Evolutionary conservation across 306 rosid species (phyloP).

Genomic region (Phaseolus lunatus): DNA sequence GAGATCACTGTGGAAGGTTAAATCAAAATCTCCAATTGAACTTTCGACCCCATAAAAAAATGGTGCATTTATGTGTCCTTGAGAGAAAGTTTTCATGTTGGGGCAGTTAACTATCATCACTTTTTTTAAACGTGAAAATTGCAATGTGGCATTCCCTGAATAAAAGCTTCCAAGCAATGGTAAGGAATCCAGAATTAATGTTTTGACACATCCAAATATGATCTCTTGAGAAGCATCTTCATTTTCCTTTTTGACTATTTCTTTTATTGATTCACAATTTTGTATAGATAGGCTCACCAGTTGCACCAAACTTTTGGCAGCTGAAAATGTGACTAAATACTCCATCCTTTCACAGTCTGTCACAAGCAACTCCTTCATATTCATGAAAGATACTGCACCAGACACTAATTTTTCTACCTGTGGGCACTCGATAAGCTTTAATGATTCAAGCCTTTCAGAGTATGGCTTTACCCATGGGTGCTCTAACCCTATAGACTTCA

Average conservation of each 20-base stretch:
- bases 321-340: conserved; percentile 26
- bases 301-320: conserved; percentile 29
- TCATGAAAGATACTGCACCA: background rate
- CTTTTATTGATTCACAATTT: conserved; percentile 3
- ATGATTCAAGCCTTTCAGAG: background rate
- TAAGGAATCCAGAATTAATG: background rate
- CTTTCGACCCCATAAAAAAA: background rate
- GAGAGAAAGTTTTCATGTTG: conserved; percentile 4
- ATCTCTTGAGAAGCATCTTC: conserved; percentile 4
- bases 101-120: background rate
- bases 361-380: background rate
- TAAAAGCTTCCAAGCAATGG: conserved; percentile 8
- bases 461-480: background rate
- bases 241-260: background rate
- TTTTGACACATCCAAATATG: background rate
- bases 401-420: background rate
- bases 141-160: conserved; percentile 22
- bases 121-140: background rate
- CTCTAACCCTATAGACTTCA: conserved; percentile 10
- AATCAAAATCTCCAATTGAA: background rate
- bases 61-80: background rate
- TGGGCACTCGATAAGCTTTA: background rate
- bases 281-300: background rate
- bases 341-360: background rate
- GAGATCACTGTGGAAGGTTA: background rate